Evolutionary conservation across 192 early-diverging fungal species (phyloP), one percentile per base, ranked within the genome.

Genomic region (Martensiomyces pterosporus): DNA sequence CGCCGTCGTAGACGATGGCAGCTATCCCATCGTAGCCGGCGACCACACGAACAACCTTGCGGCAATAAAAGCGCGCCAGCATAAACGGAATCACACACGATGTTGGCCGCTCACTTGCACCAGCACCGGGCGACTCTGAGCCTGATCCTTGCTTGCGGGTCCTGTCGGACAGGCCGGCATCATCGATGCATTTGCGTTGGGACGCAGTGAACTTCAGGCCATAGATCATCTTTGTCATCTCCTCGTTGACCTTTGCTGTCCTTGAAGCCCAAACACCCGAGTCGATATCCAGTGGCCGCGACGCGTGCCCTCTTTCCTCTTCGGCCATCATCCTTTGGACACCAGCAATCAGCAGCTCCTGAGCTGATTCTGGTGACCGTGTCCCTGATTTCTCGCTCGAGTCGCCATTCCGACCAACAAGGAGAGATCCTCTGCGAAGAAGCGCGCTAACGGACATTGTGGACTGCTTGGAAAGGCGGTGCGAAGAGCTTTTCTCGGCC

Each of bases 381-480:
- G n/a, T n/a, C n/a, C n/a, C n/a, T n/a, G n/a, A n/a, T n/a, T n/a
- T n/a, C n/a, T n/a, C n/a, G n/a, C n/a, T n/a, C n/a, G n/a, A n/a
- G n/a, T n/a, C n/a, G 29, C 6, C 12, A 12, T 32, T 5, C 6
- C 29, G 29, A 12, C 29, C 29, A 19, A 26, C 54, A 15, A 22
- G 13, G 2, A 26, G 15, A 0, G 52, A 58, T 9, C 48, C 49
- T 10, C 68, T 56, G 9, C 62, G 45, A 22, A 65, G 44, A 32
- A 65, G 33, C 24, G 46, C 43, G 6, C 62, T 53, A 22, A 71
- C 46, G 7, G 68, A 56, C 19, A 43, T 21, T 0, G 68, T 64
- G 3, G 64, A 29, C 23, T 57, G 55, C 43, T 60, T 71, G 9
- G 68, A 71, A n/a, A 35, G 47, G 29, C 68, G 68, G 13, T 49